phyloP scores from a whole-genome alignment of 805 yeast species.

The Candida nemodendra region DNA sequence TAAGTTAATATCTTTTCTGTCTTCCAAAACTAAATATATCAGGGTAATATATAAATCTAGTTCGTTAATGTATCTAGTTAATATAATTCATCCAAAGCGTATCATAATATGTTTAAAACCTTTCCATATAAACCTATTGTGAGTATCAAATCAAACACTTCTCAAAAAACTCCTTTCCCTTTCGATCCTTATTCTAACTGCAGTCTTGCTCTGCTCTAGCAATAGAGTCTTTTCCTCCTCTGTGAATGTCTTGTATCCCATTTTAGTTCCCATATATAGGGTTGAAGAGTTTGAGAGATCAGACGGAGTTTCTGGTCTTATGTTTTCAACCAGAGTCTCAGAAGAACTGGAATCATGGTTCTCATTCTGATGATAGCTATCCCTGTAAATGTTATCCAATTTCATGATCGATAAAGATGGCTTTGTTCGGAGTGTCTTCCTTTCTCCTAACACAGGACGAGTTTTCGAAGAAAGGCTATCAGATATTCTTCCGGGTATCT shows the following conservation, averaged over 20 bases:
- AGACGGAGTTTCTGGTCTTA: slow-evolving; percentile 5
- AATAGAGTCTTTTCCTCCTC: slow-evolving; percentile 26
- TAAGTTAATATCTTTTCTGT: too few relatives aligned
- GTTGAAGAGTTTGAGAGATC: slow-evolving; percentile 7
- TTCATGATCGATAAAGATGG: slow-evolving; percentile 27
- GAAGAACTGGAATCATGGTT: slow-evolving; percentile 14
- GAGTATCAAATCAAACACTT: slow-evolving; percentile 2
- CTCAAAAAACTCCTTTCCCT: slow-evolving; percentile 26
- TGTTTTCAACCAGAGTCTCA: slow-evolving; percentile 16
- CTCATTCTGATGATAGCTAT: slow-evolving; percentile 7
- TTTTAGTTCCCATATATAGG: slow-evolving; percentile 14
- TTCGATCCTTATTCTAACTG: slow-evolving; percentile 36
- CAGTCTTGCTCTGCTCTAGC: slow-evolving; percentile 33
- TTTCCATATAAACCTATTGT: background rate
- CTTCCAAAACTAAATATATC: background rate
- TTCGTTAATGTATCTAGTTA: too few relatives aligned
- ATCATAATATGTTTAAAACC: background rate
- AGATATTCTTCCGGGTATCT: background rate
- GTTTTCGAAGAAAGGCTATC: background rate
- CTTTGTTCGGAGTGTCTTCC: slow-evolving; percentile 18
- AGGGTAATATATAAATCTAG: slow-evolving; percentile 1
- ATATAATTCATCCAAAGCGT: too few relatives aligned
- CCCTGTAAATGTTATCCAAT: slow-evolving; percentile 19
- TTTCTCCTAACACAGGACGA: background rate
- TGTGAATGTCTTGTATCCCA: slow-evolving; percentile 16